Percentiles rank a stretch among this genome's conserved stretches.
phyloP scores from a whole-genome alignment of 768 basidiomycete genomes.

The Kwoniella newhampshirensis region DNA sequence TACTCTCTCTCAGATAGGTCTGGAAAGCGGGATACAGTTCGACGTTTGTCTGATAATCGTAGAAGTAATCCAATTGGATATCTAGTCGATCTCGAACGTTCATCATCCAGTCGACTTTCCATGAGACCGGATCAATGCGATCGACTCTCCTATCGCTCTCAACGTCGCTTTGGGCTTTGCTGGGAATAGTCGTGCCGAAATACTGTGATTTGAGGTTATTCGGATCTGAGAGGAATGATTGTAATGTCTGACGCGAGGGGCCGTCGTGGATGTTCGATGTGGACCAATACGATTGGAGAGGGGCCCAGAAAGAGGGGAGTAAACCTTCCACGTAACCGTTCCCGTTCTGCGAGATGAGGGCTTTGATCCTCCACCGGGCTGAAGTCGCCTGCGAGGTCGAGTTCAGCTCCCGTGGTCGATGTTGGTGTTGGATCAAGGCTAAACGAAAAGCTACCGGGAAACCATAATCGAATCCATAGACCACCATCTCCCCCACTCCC shows the following conservation, averaged over 20 bases:
- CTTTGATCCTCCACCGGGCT: slow-evolving; percentile 54
- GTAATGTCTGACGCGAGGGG: slow-evolving; percentile 30
- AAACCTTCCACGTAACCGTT: slow-evolving; percentile 59
- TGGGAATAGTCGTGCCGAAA: too few species aligned
- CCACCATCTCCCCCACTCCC: slow-evolving; percentile 54
- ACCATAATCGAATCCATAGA: slow-evolving; percentile 62
- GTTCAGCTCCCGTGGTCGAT: slow-evolving; percentile 1
- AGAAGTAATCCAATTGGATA: slow-evolving; percentile 57
- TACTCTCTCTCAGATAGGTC: slow-evolving; percentile 55
- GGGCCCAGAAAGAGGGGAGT: slow-evolving; percentile 54
- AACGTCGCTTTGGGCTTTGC: too few species aligned
- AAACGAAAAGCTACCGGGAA: slow-evolving; percentile 49
- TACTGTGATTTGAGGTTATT: slow-evolving; percentile 10
- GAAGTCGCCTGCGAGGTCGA: too few species aligned
- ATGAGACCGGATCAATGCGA: slow-evolving; percentile 50
- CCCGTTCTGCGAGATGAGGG: slow-evolving; percentile 59
- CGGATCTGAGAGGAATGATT: slow-evolving; percentile 51
- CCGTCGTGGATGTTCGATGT: neutral
- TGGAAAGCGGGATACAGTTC: slow-evolving; percentile 58
- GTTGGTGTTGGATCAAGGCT: slow-evolving; percentile 56
- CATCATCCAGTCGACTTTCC: slow-evolving; percentile 57
- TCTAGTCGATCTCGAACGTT: slow-evolving; percentile 53
- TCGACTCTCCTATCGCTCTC: too few species aligned
- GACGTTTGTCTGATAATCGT: slow-evolving; percentile 57
- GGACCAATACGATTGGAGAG: slow-evolving; percentile 25